These are phyloP conservation scores for Arthrobotrys conoides DNA, from an alignment of 2,329 filamentous ascomycete genomes.

Conservation along the genomic window DNA sequence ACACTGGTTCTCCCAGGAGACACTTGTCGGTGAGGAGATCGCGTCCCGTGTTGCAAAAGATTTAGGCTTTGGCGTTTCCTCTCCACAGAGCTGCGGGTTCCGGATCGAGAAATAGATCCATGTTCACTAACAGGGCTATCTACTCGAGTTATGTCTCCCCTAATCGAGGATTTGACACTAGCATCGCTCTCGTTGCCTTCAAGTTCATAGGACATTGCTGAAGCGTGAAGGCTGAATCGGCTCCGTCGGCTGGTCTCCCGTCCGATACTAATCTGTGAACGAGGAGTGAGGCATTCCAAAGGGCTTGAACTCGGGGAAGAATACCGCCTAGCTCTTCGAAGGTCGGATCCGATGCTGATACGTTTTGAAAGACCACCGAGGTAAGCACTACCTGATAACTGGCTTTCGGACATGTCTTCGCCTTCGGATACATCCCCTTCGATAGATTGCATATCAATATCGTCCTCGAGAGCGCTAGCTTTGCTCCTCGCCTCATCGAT, in stretches of 20 bases:
- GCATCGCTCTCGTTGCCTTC: conserved; percentile 91
- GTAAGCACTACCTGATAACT: conserved; percentile 56
- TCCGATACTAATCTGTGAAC: conserved; percentile 77
- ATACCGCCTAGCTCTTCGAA: conserved; percentile 67
- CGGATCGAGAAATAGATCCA: conserved; percentile 67
- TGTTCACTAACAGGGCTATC: conserved; percentile 94
- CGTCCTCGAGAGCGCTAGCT: conserved; percentile 71
- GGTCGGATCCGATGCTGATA: conserved; percentile 61
- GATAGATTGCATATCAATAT: conserved; percentile 64
- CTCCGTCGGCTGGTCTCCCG: conserved; percentile 56
- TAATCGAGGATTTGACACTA: conserved; percentile 80
- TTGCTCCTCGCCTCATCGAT: conserved; percentile 93
- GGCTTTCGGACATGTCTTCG: conserved; percentile 59
- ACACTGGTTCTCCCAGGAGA: conserved; percentile 78
- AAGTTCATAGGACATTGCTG: conserved; percentile 76
- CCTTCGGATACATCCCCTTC: conserved; percentile 63
- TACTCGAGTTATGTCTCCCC: conserved; percentile 71
- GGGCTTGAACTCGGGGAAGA: conserved; percentile 92
- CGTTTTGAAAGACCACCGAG: conserved; percentile 61
- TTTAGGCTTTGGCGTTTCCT: conserved; percentile 81
- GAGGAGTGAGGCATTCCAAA: conserved; percentile 88
- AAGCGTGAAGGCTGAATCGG: conserved; percentile 62
- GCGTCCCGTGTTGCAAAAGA: conserved; percentile 71
- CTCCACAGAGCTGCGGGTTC: conserved; percentile 66
- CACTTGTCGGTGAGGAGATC: conserved; percentile 86